Base-by-base conservation (phyloP, 345 rosid species). In the Hypericum perforatum region DNA sequence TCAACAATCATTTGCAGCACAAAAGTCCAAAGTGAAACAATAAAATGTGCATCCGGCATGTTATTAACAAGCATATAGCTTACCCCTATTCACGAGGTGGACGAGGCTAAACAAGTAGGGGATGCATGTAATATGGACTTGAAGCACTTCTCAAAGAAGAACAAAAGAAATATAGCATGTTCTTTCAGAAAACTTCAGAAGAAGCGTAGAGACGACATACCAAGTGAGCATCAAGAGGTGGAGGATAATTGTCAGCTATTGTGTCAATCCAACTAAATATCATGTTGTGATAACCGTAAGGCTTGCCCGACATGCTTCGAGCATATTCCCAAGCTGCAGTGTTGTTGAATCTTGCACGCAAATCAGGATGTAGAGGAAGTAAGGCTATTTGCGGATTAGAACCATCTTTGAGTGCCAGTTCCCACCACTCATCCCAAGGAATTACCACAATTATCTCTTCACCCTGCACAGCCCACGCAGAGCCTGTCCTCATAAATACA, bases 361-460 rank as follows among this genome's bases (percentile, higher is more conserved):
- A 51, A 16, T 83, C 84, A 0, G 91, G 84, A 77, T 85, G 97
- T 57, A 88, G 45, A 44, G 98, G 97, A 73, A 92, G 97, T 61
- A 92, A 73, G 15, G 86, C 94, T 58, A 92, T 69, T 46, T 92
- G 98, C 0, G 97, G 98, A 74, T 92, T 88, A 64, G 97, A 92
- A 67, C 58, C 56, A 68, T 92, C 98, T 65, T 85, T 83, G 51
- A 88, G 72, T 1, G 95, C 69, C 51, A 88, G 56, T 44, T 78
- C 86, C 98, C 97, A 92, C 98, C 95, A 92, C 64, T 92, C 97
- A 59, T 88, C 90, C 98, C 98, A 92, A 50, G 85, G 81, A 56
- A 92, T 76, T 53, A 88, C 77, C 57, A 78, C 96, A 51, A 88
- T 88, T 51, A 82, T 78, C 68, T 88, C 95, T 82, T 92, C 98